phyloP scores from a whole-genome alignment of 345 rosid genomes.

The Acer negundo region DNA sequence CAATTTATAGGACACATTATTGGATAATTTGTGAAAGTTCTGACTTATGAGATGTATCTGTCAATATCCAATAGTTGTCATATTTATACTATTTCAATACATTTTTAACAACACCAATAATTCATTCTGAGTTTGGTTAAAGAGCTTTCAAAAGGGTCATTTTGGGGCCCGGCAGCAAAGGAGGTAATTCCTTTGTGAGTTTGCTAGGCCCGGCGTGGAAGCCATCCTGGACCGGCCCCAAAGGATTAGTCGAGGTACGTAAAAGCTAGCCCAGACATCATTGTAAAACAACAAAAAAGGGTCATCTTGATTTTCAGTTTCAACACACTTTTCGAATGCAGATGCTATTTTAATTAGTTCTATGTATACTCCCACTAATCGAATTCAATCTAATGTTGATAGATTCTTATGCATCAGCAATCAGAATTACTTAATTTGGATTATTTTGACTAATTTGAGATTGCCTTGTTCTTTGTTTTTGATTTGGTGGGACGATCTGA shows the following conservation, averaged over 20 bases:
- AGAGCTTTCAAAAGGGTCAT: too few species aligned
- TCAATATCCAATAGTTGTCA: background rate
- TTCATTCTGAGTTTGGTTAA: background rate
- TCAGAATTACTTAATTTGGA: background rate
- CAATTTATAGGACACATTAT: background rate
- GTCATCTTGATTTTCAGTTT: too few species aligned
- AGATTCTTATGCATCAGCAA: background rate
- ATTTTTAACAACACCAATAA: slow-evolving; percentile 10
- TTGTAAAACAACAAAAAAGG: too few species aligned
- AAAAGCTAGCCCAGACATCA: too few species aligned
- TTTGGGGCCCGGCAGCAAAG: too few species aligned
- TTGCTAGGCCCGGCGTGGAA: too few species aligned
- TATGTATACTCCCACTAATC: background rate
- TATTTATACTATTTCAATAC: background rate
- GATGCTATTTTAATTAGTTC: background rate
- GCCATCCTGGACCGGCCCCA: too few species aligned
- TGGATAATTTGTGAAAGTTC: background rate
- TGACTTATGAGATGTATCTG: background rate
- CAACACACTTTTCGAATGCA: too few species aligned
- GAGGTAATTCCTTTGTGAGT: too few species aligned
- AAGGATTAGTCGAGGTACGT: too few species aligned
- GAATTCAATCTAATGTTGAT: background rate
- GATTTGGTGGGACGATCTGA: background rate
- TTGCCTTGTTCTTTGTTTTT: background rate
- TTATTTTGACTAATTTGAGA: background rate